A percentile compares a stretch with the other conserved stretches of the same genome.
Conservation (phyloP, 176 grass and related monocot genomes). For the Pharus latifolius region DNA sequence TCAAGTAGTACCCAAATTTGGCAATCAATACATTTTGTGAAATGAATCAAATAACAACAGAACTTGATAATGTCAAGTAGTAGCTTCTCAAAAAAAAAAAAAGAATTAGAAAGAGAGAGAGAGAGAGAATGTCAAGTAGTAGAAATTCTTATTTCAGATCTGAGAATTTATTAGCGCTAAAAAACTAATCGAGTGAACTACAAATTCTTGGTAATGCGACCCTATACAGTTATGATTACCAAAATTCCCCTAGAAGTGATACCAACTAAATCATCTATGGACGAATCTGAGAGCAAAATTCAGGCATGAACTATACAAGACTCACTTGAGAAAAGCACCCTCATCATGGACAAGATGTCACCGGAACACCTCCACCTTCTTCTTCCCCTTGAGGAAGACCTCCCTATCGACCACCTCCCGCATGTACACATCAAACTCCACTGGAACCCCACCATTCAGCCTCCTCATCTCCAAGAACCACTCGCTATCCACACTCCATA, state of each 20-base stretch:
- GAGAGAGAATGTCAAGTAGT: not conserved
- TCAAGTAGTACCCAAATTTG: too few species aligned
- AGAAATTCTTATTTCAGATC: not conserved
- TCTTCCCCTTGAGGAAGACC: slow-evolving; percentile 61
- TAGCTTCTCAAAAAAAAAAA: too few species aligned
- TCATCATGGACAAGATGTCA: slow-evolving; percentile 17
- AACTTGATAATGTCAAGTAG: too few species aligned
- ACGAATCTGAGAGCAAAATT: not conserved
- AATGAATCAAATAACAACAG: not conserved
- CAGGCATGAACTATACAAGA: not conserved
- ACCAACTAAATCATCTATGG: not conserved
- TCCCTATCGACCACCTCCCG: slow-evolving; percentile 44
- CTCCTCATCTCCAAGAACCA: slow-evolving; percentile 72
- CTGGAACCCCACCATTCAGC: slow-evolving; percentile 58
- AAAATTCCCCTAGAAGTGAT: slow-evolving; percentile 1
- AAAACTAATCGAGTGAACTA: not conserved
- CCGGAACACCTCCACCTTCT: slow-evolving; percentile 20
- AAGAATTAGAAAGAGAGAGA: too few species aligned
- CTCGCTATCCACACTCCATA: slow-evolving; percentile 52
- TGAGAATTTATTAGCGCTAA: not conserved
- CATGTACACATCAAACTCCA: slow-evolving; percentile 88
- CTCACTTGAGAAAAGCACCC: slow-evolving; percentile 1
- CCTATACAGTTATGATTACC: not conserved
- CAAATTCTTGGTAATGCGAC: not conserved
- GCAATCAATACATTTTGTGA: not conserved